Percentiles rank a stretch among this genome's conserved stretches.
Conservation (phyloP, 176 grass and related monocot genomes). For the Oryza glumipatula region DNA sequence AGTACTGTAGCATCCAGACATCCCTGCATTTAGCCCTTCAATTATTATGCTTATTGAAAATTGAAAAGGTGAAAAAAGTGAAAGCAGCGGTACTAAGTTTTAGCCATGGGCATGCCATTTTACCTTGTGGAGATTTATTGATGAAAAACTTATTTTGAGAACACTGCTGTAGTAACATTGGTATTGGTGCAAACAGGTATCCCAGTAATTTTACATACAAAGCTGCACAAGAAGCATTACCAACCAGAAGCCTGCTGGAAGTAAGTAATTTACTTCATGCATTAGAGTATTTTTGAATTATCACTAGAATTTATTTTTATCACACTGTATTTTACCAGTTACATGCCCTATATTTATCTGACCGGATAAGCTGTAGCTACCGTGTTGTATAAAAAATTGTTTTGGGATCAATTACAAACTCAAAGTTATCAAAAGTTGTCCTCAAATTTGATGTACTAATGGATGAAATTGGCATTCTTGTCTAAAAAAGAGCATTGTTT, state of each 20-base stretch:
- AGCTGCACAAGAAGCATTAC: slow-evolving; percentile 38
- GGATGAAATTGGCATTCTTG: background rate
- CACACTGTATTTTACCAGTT: background rate
- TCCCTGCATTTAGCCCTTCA: background rate
- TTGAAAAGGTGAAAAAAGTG: background rate
- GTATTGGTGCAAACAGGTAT: slow-evolving; percentile 17
- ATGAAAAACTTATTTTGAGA: background rate
- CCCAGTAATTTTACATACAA: slow-evolving; percentile 45
- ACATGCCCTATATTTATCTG: background rate
- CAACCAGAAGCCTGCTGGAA: slow-evolving; percentile 53
- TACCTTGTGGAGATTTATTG: background rate
- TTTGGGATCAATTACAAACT: background rate
- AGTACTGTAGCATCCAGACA: background rate
- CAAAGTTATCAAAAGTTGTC: background rate
- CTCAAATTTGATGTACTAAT: slow-evolving; percentile 9
- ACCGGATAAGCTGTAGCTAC: background rate
- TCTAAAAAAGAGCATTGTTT: slow-evolving; percentile 7
- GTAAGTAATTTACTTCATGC: slow-evolving; percentile 48
- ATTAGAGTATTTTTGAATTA: slow-evolving; percentile 12
- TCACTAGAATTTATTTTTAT: slow-evolving; percentile 2
- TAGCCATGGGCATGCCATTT: background rate
- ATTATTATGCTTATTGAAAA: background rate
- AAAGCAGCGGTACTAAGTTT: background rate
- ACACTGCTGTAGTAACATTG: slow-evolving; percentile 5
- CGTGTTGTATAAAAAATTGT: slow-evolving; percentile 15